A percentile compares a stretch with the other conserved stretches of the same genome.
phyloP scores from a whole-genome alignment of 495 filamentous ascomycete genomes.

The Tuber brumale region DNA sequence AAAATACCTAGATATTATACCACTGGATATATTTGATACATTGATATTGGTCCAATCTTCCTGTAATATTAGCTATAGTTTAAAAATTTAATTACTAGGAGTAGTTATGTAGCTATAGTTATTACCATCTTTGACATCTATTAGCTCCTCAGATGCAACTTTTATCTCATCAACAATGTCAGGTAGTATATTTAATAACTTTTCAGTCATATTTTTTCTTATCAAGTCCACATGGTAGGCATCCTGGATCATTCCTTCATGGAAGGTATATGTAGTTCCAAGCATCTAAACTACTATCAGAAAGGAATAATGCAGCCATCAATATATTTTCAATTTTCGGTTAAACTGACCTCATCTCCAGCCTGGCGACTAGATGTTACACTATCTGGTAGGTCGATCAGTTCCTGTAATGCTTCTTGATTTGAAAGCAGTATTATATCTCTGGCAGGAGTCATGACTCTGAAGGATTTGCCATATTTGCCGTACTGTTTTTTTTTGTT shows the following conservation, averaged over 20 bases:
- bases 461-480: conserved; percentile 13
- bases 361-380: background rate
- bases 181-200: conserved; percentile 7
- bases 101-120: too few species aligned
- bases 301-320: too few species aligned
- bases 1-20: background rate
- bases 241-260: background rate
- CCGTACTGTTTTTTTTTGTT: conserved; percentile 7
- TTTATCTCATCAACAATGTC: conserved; percentile 12
- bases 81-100: too few species aligned
- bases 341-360: background rate
- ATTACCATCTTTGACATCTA: background rate
- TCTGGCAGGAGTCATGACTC: conserved; percentile 3
- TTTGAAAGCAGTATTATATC: conserved; percentile 8
- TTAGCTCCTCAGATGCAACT: background rate
- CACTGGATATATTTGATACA: background rate
- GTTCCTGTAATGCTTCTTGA: background rate
- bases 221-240: conserved; percentile 12
- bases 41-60: conserved; percentile 10
- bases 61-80: background rate
- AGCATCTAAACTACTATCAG: background rate
- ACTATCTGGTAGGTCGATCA: conserved; percentile 1
- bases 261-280: background rate
- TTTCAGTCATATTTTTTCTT: conserved; percentile 9
- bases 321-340: too few species aligned